These are phyloP conservation scores for Sindora glabra DNA, from an alignment of 306 rosid species.

Conservation along the genomic window DNA sequence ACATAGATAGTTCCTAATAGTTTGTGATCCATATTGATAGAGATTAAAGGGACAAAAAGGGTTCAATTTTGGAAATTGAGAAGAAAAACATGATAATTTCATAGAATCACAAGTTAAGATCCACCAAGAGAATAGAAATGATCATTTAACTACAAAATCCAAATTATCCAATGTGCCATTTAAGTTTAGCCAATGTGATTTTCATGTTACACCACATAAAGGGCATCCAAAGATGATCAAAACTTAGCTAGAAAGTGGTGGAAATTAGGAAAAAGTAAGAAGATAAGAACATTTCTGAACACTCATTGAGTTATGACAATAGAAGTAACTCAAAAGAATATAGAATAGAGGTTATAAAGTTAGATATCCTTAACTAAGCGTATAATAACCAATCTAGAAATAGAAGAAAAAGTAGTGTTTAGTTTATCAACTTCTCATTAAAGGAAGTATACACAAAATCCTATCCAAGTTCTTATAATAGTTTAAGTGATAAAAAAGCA, in stretches of 20 bases:
- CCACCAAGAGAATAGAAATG: slow-evolving; percentile 18
- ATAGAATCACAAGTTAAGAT: slow-evolving; percentile 12
- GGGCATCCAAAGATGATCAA: slow-evolving; percentile 41
- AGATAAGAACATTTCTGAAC: slow-evolving; percentile 28
- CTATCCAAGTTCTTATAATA: slow-evolving; percentile 9
- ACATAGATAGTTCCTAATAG: slow-evolving; percentile 11
- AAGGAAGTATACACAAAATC: slow-evolving; percentile 18
- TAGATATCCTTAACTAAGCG: slow-evolving; percentile 27
- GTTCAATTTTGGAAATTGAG: slow-evolving; percentile 27
- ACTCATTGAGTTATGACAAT: slow-evolving; percentile 21
- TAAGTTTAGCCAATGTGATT: slow-evolving; percentile 21
- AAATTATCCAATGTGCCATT: too few species aligned
- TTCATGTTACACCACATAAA: slow-evolving; percentile 19
- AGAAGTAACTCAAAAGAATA: slow-evolving; percentile 37
- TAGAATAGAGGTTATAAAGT: slow-evolving; percentile 37
- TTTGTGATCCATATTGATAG: slow-evolving; percentile 26
- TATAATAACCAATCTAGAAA: slow-evolving; percentile 20
- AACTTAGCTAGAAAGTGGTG: slow-evolving; percentile 44
- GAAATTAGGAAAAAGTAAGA: slow-evolving; percentile 28
- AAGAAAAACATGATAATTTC: slow-evolving; percentile 16
- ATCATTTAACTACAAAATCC: slow-evolving; percentile 9
- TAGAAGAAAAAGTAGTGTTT: slow-evolving; percentile 22
- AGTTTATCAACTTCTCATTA: slow-evolving; percentile 12
- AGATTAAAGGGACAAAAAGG: slow-evolving; percentile 37
- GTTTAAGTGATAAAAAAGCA: slow-evolving; percentile 19